Evolutionary conservation across 2,329 filamentous ascomycete species (phyloP), one percentile per base, ranked within the genome.

Genomic region (Pyrenophora seminiperda): DNA sequence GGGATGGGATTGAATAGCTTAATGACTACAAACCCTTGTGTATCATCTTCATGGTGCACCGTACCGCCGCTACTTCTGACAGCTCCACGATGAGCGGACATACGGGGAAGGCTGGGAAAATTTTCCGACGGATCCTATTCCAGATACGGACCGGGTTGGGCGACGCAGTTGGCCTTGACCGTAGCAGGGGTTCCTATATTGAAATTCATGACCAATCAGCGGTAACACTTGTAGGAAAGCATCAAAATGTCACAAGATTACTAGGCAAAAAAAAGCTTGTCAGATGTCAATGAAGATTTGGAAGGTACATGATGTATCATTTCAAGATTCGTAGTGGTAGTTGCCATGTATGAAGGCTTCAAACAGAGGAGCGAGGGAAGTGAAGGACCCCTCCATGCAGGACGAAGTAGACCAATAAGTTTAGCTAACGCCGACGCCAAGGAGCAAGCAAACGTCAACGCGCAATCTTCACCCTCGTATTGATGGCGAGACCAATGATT

Each of bases 361-460:
- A 17, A 15, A n/a, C 17, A 11, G 2, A 7, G 22, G n/a, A n/a
- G n/a, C n/a, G n/a, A n/a, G n/a, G 13, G 10, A 22, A 19, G 19
- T 37, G 15, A n/a, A 27, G 10, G 18, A 15, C 19, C 29, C 14
- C 11, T 41, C 13, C 22, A 14, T 14, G 30, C 14, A 27, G n/a
- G n/a, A n/a, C n/a, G n/a, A n/a, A n/a, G 45, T 18, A 14, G 15
- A 31, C 29, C 44, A 43, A 38, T 47, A 24, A 18, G 22, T 24
- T 19, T 31, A 22, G 36, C 33, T 18, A 22, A 31, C 11, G 20
- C 27, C 7, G 20, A 14, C 27, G 49, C 56, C 50, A 56, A 51
- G 53, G 41, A 31, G 34, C 24, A 34, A 53, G 53, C 55, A 56
- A 53, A 53, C 45, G 33, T 40, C 15, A 33, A 29, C 30, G 20